Percentiles rank a stretch among this genome's conserved stretches.
These are phyloP conservation scores for Rugonectria rugulosa DNA, from an alignment of 2,329 filamentous ascomycete species.

Conservation along the genomic window DNA sequence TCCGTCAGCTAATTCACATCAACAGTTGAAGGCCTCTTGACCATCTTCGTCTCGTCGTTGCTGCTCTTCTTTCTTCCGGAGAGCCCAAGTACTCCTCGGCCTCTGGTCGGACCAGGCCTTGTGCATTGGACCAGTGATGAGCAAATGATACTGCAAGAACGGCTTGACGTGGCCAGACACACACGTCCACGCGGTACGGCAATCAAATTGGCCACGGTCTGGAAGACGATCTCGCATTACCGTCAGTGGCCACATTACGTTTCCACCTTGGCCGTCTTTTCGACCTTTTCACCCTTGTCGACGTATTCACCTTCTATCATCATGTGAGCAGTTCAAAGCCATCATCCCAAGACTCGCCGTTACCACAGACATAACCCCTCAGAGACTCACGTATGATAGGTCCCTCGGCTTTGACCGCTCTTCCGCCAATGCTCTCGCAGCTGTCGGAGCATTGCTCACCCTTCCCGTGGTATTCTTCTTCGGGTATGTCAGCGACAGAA, in stretches of 20 bases:
- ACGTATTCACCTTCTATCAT: slow-evolving; percentile 26
- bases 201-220: slow-evolving; percentile 13
- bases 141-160: too few relatives aligned
- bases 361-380: too few relatives aligned
- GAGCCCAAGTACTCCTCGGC: slow-evolving; percentile 49
- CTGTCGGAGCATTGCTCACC: slow-evolving; percentile 49
- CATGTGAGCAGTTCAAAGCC: slow-evolving; percentile 23
- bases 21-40: slow-evolving; percentile 55
- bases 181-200: neutral
- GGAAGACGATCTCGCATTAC: slow-evolving; percentile 17
- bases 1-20: neutral
- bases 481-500: slow-evolving; percentile 55
- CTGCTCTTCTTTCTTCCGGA: slow-evolving; percentile 53
- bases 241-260: slow-evolving; percentile 25
- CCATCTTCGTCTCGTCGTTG: slow-evolving; percentile 47
- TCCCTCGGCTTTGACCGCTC: slow-evolving; percentile 54
- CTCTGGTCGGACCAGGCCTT: slow-evolving; percentile 48
- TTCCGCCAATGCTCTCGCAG: slow-evolving; percentile 56
- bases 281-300: slow-evolving; percentile 23
- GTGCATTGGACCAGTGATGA: too few relatives aligned
- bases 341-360: neutral
- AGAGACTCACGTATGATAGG: too few relatives aligned
- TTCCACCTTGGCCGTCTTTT: slow-evolving; percentile 23
- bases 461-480: slow-evolving; percentile 57
- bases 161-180: too few relatives aligned